Evolutionary conservation across 108 stramenopile genomes (phyloP).

Genomic region (Cyclotella cryptica): DNA sequence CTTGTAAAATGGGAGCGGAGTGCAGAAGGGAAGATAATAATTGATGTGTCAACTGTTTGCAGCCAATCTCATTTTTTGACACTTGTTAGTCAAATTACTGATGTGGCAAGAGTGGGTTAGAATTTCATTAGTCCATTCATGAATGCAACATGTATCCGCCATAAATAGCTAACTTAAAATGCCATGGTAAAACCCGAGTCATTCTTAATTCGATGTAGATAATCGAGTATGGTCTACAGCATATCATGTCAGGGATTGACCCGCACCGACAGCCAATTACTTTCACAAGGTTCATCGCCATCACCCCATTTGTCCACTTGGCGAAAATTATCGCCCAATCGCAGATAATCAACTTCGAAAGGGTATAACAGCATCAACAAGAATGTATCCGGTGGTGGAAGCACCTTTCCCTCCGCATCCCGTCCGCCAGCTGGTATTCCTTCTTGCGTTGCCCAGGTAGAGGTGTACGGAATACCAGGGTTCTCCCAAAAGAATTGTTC

Average conservation of each 20-base stretch:
- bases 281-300: neutral
- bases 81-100: too few relatives aligned
- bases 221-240: neutral
- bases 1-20: neutral
- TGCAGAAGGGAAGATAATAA: too few relatives aligned
- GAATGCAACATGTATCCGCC: too few relatives aligned
- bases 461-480: constrained; percentile 41
- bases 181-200: too few relatives aligned
- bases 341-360: constrained; percentile 72
- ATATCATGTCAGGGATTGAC: neutral
- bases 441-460: constrained; percentile 6
- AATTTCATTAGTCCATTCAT: too few relatives aligned
- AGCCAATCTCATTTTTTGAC: too few relatives aligned
- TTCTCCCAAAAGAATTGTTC: constrained; percentile 84
- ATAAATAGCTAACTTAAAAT: too few relatives aligned
- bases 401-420: constrained; percentile 72
- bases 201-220: too few relatives aligned
- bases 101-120: too few relatives aligned
- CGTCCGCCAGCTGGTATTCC: constrained; percentile 68
- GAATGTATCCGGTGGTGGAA: constrained; percentile 81
- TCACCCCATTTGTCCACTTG: constrained; percentile 65
- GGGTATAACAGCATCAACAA: constrained; percentile 84
- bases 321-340: constrained; percentile 81
- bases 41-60: too few relatives aligned
- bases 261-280: neutral